Conservation (phyloP, 306 rosid genomes). For the Malus sylvestris region DNA sequence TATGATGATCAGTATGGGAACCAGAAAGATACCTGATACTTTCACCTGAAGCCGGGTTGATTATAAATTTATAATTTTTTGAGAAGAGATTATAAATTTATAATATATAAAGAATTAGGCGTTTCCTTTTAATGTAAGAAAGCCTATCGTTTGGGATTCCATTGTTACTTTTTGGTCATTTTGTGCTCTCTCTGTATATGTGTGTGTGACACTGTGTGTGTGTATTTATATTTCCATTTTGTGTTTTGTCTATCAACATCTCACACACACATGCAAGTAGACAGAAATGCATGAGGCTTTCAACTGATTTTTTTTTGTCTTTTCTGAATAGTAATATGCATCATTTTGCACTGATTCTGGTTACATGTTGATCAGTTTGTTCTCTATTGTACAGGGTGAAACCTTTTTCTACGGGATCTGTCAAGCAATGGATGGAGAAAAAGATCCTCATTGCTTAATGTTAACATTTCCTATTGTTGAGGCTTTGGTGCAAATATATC, state of each 20-base stretch:
- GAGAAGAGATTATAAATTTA: background rate
- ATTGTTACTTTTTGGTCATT: background rate
- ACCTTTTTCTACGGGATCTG: conserved; percentile 64
- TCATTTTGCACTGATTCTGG: background rate
- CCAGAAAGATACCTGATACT: background rate
- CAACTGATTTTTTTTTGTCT: background rate
- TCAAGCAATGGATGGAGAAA: conserved; percentile 83
- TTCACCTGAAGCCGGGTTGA: background rate
- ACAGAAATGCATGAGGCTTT: background rate
- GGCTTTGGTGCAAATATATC: conserved; percentile 53
- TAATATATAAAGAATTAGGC: background rate
- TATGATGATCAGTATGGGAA: background rate
- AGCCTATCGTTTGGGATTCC: background rate
- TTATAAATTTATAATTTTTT: background rate
- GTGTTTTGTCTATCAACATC: background rate
- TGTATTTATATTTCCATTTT: no score
- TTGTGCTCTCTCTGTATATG: background rate
- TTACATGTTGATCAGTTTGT: conserved; percentile 8
- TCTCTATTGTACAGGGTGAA: conserved; percentile 59
- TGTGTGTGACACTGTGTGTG: no score
- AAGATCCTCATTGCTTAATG: conserved; percentile 87
- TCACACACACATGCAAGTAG: no score
- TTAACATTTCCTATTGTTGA: conserved; percentile 59
- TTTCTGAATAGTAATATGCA: background rate
- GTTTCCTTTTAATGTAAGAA: background rate